Evolutionary conservation across 805 yeast genomes (phyloP).

Genomic region (Sungouiozyma ichnusensis): DNA sequence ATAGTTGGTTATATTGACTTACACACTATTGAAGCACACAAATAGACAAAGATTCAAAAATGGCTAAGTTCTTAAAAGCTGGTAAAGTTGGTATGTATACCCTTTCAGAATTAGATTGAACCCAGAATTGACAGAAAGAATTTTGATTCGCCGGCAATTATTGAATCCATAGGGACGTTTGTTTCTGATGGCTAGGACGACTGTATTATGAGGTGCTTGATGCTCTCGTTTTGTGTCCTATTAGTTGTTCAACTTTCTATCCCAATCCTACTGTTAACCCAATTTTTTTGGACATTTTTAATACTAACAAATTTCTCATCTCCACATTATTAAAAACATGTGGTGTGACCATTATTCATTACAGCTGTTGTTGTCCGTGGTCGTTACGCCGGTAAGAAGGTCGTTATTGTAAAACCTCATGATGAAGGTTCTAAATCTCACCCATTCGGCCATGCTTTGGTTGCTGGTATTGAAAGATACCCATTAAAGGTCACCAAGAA

Average conservation of each 20-base stretch:
- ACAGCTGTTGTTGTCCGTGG: slow-evolving; percentile 98
- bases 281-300: too few species aligned
- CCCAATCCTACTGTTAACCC: too few species aligned
- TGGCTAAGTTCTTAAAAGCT: slow-evolving; percentile 99
- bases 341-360: slow-evolving; percentile 4
- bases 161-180: too few species aligned
- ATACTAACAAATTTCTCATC: slow-evolving; percentile 18
- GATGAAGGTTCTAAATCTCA: slow-evolving; percentile 98
- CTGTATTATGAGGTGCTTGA: too few species aligned
- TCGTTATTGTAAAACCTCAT: slow-evolving; percentile 94
- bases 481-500: slow-evolving; percentile 94
- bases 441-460: slow-evolving; percentile 98
- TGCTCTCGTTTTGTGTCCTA: too few species aligned
- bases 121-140: too few species aligned
- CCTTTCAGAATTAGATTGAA: not conserved
- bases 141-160: too few species aligned
- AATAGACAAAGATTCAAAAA: slow-evolving; percentile 35
- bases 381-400: slow-evolving; percentile 99
- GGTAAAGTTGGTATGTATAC: slow-evolving; percentile 77
- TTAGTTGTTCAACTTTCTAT: too few species aligned
- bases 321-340: not conserved
- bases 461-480: slow-evolving; percentile 98
- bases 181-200: too few species aligned
- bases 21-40: slow-evolving; percentile 6
- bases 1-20: not conserved